Base-by-base conservation (phyloP, 805 yeast species). In the Zygosaccharomyces kombuchaensis region DNA sequence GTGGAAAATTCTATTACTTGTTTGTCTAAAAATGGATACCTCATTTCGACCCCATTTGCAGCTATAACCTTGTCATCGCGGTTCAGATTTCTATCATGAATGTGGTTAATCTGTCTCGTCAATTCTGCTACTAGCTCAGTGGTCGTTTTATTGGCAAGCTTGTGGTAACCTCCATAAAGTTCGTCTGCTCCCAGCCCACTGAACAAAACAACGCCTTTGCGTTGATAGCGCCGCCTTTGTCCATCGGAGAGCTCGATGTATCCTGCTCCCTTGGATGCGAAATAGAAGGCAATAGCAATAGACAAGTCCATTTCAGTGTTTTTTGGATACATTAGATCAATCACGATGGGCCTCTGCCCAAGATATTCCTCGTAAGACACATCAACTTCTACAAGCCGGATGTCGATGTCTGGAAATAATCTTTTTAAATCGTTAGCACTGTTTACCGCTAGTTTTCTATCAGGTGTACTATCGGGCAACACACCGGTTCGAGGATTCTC, bases 141-240 rank as follows among this genome's bases (percentile, higher is more conserved):
- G 25, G 73, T 70, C 1, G 72, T 67, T 32, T 66, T 65, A 27
- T 69, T 68, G 12, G 65, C 82, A 55, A 93, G 95, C 36, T 97
- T 74, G 17, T 95, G 86, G 62, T 93, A 93, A 0, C 99, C 99
- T 0, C 96, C 99, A 70, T 86, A 90, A 14, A 93, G 67, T 65
- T 93, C 99, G 67, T 93, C 99, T 0, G 99, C 99, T 1, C 99
- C 99, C 9, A 93, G 71, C 0, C 99, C 99, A 44, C 96, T 87
- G 29, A 93, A 70, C 7, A 93, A 63, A 0, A 93, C 96, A 53
- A 80, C 77, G 7, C 88, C 76, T 7, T 66, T 61, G 14, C 89
- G 76, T 2, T 59, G 51, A 55, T 81, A 84, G 13, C 55, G 43
- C 3, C n/a, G 34, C 1, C 45, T 41, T 13, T 57, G 47, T 1